Conservation (phyloP, 176 grass and related monocot genomes). For the Urochloa ruziziensis region DNA sequence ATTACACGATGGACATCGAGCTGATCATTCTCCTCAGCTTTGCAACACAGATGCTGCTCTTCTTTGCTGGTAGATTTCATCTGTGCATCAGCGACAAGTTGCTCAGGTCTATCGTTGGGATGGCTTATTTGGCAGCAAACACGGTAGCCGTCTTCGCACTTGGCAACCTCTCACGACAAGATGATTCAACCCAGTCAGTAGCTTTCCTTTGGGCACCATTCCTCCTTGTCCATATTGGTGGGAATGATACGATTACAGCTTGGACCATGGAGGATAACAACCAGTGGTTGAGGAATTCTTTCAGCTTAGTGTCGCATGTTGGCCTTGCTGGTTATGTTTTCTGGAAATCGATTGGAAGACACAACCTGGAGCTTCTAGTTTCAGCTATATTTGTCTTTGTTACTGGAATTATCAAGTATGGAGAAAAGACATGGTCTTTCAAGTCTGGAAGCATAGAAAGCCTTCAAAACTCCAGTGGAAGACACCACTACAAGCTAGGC, state of each 20-base stretch:
- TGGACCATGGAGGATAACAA: not conserved
- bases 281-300: not conserved
- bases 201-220: slow-evolving; percentile 1
- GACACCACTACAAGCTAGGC: too few relatives aligned
- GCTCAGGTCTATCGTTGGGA: too few relatives aligned
- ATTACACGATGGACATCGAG: too few relatives aligned
- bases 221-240: slow-evolving; percentile 18
- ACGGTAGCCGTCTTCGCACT: too few relatives aligned
- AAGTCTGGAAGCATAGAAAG: too few relatives aligned
- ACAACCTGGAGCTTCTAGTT: not conserved
- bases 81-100: too few relatives aligned
- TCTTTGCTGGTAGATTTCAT: too few relatives aligned
- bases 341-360: not conserved
- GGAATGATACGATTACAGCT: not conserved
- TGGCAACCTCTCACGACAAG: too few relatives aligned
- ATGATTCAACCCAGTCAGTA: not conserved
- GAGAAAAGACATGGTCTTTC: slow-evolving; percentile 12
- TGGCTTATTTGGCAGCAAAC: too few relatives aligned
- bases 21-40: too few relatives aligned
- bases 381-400: not conserved
- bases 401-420: slow-evolving; percentile 10
- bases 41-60: too few relatives aligned
- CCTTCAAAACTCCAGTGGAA: too few relatives aligned
- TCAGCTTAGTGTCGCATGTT: not conserved
- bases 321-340: not conserved